A percentile compares a stretch with the other conserved stretches of the same genome.
Conservation (phyloP, 495 filamentous ascomycete genomes). For the Amniculicola lignicola region DNA sequence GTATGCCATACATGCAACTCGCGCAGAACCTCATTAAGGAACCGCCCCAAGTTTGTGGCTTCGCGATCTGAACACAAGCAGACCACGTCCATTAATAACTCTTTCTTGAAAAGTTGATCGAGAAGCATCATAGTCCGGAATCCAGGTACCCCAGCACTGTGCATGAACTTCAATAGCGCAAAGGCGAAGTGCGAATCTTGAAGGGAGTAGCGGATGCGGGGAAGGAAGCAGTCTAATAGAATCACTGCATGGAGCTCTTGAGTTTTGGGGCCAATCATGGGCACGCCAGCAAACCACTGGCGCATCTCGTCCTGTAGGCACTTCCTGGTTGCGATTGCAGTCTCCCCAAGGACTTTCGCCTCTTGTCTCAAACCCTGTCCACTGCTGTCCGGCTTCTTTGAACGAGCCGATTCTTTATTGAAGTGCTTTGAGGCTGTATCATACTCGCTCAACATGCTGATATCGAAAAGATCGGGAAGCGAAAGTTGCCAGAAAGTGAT, state of each 20-base stretch:
- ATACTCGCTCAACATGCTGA: constrained; percentile 58
- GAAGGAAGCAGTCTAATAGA: constrained; percentile 86
- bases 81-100: constrained; percentile 72
- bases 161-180: constrained; percentile 78
- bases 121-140: constrained; percentile 84
- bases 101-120: constrained; percentile 77
- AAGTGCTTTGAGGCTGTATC: constrained; percentile 63
- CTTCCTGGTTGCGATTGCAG: constrained; percentile 9
- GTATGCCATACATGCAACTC: constrained; percentile 82
- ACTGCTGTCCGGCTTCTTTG: constrained; percentile 61
- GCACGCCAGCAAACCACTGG: constrained; percentile 62
- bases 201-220: constrained; percentile 76
- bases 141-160: constrained; percentile 73
- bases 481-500: constrained; percentile 91
- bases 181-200: constrained; percentile 85
- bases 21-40: constrained; percentile 73
- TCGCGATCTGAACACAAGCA: constrained; percentile 85
- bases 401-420: constrained; percentile 47
- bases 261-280: constrained; percentile 55
- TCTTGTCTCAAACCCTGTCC: constrained; percentile 50
- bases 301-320: constrained; percentile 72
- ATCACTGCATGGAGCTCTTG: constrained; percentile 69
- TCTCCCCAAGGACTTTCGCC: not conserved
- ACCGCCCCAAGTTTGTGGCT: constrained; percentile 84
- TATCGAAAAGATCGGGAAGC: constrained; percentile 65